Base-by-base conservation (phyloP, 345 rosid genomes). In the Cardamine chenopodiifolia region DNA sequence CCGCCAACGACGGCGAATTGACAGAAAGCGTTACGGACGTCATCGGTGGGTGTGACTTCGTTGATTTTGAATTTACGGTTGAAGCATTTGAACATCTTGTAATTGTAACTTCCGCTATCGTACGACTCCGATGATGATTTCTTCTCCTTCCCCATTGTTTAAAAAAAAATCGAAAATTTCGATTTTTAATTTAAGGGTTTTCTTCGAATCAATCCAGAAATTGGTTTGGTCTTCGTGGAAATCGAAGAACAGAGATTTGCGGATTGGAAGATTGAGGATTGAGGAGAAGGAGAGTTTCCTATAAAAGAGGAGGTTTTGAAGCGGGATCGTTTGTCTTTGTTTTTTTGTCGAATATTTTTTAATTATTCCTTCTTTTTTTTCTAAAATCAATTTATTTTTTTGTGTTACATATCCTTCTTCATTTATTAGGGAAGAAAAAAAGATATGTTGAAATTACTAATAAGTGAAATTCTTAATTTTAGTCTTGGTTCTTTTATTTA, bases 1-100 rank as follows among this genome's bases (percentile, higher is more conserved):
- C 75, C 26, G 7, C 72, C 32, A 5, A 23, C 60, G 10, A 76
- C 73, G 29, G 90, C 78, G 86, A 77, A 89, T 20, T 44, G 60
- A 18, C 34, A 29, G 60, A 92, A 95, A 4, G 77, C 81, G 14
- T 74, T 79, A 45, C 73, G 83, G 62, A 95, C 88, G 71, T 92
- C 98, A 11, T 78, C 68, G n/a, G 99, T 96, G 0, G 93, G 93
- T 80, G 87, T 87, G 19, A 87, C 84, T 76, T 83, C 92, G 17
- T 83, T 84, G 83, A 87, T 81, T 75, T 80, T 88, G 90, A 90
- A 89, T 80, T 88, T 87, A 52, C 99, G 79, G 71, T 83, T 85
- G 82, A 89, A 95, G 79, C 85, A 84, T 75, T 82, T 85, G 85
- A 89, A 90, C 79, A 95, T 86, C 17, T 75, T 85, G 90, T 88